Base-by-base conservation (phyloP, 192 early-diverging fungal species). In the Mortierella alpina region DNA sequence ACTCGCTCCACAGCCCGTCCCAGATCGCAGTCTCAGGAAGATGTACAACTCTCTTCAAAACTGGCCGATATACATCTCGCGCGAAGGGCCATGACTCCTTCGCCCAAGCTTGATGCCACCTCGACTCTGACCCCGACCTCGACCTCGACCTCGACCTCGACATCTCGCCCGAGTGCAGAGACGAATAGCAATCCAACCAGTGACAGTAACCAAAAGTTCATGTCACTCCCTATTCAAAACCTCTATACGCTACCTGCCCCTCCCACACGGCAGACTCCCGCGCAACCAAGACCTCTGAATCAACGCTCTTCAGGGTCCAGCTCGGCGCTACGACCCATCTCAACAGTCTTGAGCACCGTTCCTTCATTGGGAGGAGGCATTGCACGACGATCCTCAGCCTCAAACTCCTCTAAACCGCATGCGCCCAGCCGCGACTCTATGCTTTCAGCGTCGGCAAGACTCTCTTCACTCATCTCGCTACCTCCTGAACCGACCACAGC, bases 191-290 rank as follows among this genome's bases (percentile, higher is more conserved):
- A 39, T 22, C 3, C 11, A 40, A 63, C 20, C 51, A 48, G 18
- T 17, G 31, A 46, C 15, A 61, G 39, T 12, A 61, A 11, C 46
- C 31, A 42, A 31, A 44, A 45, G 1, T 15, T 3, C 41, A 56
- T 80, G 66, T 80, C 77, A n/a, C 60, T 80, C 4, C 77, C 77
- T 14, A 72, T 80, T 31, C 63, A 80, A 41, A 64, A 59, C 11
- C 67, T 68, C 55, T 80, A 80, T 40, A 55, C 53, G 14, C 22
- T 80, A 11, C 77, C 77, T 46, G 77, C 57, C 9, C 77, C 77
- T 10, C 77, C 77, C 2, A 64, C 70, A 22, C 57, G 69, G 2
- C 65, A 80, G 31, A 63, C 56, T 7, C 77, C 77, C 18, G 14
- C 66, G 9, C 65, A 72, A n/a, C 77, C 77, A 9, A 50, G 65